Conservation (phyloP, 73 alveolate genomes). For the Tetrahymena borealis region DNA sequence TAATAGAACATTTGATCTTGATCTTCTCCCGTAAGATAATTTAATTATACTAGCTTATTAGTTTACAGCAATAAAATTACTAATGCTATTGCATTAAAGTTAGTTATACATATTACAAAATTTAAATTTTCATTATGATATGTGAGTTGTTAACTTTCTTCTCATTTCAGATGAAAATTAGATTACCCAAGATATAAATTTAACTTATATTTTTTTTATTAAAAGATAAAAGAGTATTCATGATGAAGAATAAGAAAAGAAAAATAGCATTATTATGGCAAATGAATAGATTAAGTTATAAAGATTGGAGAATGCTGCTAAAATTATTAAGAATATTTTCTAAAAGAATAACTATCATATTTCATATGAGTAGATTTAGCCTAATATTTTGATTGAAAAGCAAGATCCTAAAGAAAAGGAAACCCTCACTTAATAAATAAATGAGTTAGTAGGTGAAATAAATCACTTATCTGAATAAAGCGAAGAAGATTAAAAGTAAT, state of each 20-base stretch:
- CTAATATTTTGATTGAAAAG: not conserved
- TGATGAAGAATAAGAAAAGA: not conserved
- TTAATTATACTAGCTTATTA: not conserved
- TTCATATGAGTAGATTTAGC: not conserved
- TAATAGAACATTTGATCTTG: not conserved
- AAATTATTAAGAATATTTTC: not conserved
- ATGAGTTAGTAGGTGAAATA: not conserved
- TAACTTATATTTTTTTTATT: not conserved
- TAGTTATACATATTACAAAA: too few relatives aligned
- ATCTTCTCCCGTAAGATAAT: not conserved
- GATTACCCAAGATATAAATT: not conserved
- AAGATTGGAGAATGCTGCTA: not conserved
- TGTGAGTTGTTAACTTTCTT: too few relatives aligned
- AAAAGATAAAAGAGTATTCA: not conserved
- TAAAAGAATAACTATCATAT: not conserved
- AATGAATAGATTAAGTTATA: not conserved
- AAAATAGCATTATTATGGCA: not conserved
- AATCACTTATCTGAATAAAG: not conserved
- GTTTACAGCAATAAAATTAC: not conserved
- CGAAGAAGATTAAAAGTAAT: not conserved
- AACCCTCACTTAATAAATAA: not conserved
- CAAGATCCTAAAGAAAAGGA: not conserved
- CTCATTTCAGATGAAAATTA: too few relatives aligned
- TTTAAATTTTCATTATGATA: too few relatives aligned
- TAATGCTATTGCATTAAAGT: too few relatives aligned